Percentiles rank a stretch among this genome's conserved stretches.
These are phyloP conservation scores for Coemansia guatemalensis DNA, from an alignment of 192 early-diverging fungal species.

Conservation along the genomic window DNA sequence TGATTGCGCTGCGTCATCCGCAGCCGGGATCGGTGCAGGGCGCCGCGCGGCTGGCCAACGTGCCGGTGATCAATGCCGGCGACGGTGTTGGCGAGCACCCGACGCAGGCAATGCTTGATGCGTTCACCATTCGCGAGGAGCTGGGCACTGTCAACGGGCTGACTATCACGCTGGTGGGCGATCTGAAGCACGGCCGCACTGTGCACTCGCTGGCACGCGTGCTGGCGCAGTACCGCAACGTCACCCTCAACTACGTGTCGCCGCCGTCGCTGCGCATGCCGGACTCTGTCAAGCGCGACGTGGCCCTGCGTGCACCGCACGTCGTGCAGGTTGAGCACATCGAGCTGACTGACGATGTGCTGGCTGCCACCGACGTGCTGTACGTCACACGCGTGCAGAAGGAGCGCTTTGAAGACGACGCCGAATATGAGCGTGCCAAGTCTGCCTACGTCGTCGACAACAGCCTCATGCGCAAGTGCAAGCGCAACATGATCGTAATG, in stretches of 20 bases:
- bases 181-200: conserved; percentile 96
- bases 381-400: conserved; percentile 97
- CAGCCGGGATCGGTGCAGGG: conserved; percentile 77
- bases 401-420: conserved; percentile 79
- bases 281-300: conserved; percentile 71
- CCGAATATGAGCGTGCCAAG: conserved; percentile 81
- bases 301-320: conserved; percentile 56
- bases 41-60: conserved; percentile 85
- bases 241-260: conserved; percentile 92
- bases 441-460: conserved; percentile 85
- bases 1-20: conserved; percentile 92
- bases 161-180: conserved; percentile 93
- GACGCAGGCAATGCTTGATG: conserved; percentile 95
- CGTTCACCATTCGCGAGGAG: conserved; percentile 93
- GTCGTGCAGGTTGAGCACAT: conserved; percentile 68
- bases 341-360: conserved; percentile 71
- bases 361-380: conserved; percentile 87
- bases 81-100: conserved; percentile 98
- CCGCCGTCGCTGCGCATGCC: conserved; percentile 85
- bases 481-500: conserved; percentile 98
- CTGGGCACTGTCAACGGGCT: conserved; percentile 95
- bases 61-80: conserved; percentile 96
- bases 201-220: conserved; percentile 94
- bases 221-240: conserved; percentile 80
- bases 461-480: conserved; percentile 79